Evolutionary conservation across 2,329 filamentous ascomycete species (phyloP).

Genomic region (Parascedosporium putredinis): DNA sequence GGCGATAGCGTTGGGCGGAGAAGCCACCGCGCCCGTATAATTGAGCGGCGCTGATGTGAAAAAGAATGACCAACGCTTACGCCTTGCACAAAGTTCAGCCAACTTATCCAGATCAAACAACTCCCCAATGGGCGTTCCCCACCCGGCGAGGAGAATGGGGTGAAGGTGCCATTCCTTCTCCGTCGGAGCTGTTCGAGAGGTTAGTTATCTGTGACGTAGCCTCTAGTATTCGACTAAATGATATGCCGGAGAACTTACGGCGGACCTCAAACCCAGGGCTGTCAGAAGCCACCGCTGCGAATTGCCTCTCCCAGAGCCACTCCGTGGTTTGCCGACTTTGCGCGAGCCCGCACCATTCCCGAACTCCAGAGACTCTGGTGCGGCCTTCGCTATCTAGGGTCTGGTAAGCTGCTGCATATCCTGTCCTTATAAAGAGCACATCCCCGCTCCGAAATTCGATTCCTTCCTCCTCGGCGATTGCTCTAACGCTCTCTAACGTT

Average conservation of each 20-base stretch:
- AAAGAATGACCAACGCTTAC: conserved; percentile 14
- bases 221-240: no score
- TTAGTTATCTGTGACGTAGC: neutral
- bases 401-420: conserved; percentile 36
- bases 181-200: conserved; percentile 5
- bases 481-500: conserved; percentile 28
- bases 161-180: conserved; percentile 14
- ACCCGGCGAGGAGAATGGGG: conserved; percentile 17
- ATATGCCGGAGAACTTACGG: conserved; percentile 10
- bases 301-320: conserved; percentile 19
- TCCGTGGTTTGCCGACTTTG: conserved; percentile 13
- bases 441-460: conserved; percentile 37
- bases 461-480: conserved; percentile 31
- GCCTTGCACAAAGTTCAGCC: conserved; percentile 11
- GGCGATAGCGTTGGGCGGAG: conserved; percentile 14
- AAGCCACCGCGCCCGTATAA: conserved; percentile 12
- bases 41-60: conserved; percentile 14
- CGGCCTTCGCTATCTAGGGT: conserved; percentile 21
- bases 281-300: conserved; percentile 19
- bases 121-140: conserved; percentile 19
- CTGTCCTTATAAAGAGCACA: conserved; percentile 45
- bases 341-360: conserved; percentile 13
- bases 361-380: neutral
- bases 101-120: conserved; percentile 19
- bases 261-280: conserved; percentile 16